These are phyloP conservation scores for Monosporozyma solicola DNA, from an alignment of 805 yeast genomes.

Conservation along the genomic window DNA sequence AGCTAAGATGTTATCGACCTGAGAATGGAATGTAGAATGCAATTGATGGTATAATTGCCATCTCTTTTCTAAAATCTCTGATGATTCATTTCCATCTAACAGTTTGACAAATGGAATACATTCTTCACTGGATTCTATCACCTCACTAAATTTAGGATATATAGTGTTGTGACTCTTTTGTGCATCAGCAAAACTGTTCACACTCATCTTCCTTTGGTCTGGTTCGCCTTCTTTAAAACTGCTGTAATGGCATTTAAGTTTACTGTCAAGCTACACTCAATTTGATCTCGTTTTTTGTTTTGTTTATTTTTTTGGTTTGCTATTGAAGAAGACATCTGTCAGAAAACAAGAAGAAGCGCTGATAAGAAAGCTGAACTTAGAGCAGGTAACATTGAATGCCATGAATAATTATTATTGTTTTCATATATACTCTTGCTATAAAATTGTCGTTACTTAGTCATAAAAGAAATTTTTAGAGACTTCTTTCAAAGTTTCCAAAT, in stretches of 20 bases:
- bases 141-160: slow-evolving; percentile 12
- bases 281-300: background rate
- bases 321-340: background rate
- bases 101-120: slow-evolving; percentile 36
- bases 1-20: slow-evolving; percentile 24
- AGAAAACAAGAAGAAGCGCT: background rate
- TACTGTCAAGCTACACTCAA: background rate
- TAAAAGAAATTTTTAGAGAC: slow-evolving; percentile 23
- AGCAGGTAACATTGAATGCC: background rate
- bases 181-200: slow-evolving; percentile 27
- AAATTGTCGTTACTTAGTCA: slow-evolving; percentile 9
- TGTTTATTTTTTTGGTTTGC: background rate
- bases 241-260: background rate
- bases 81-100: slow-evolving; percentile 37
- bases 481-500: slow-evolving; percentile 17
- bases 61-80: slow-evolving; percentile 30
- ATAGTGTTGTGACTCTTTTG: slow-evolving; percentile 24
- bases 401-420: background rate
- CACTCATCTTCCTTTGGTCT: slow-evolving; percentile 10
- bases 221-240: background rate
- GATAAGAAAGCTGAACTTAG: background rate
- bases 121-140: slow-evolving; percentile 4
- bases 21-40: slow-evolving; percentile 25
- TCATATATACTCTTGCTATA: background rate
- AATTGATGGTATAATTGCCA: slow-evolving; percentile 34